phyloP scores from a whole-genome alignment of 2,329 filamentous ascomycete species.

The Trichoderma asperellum region DNA sequence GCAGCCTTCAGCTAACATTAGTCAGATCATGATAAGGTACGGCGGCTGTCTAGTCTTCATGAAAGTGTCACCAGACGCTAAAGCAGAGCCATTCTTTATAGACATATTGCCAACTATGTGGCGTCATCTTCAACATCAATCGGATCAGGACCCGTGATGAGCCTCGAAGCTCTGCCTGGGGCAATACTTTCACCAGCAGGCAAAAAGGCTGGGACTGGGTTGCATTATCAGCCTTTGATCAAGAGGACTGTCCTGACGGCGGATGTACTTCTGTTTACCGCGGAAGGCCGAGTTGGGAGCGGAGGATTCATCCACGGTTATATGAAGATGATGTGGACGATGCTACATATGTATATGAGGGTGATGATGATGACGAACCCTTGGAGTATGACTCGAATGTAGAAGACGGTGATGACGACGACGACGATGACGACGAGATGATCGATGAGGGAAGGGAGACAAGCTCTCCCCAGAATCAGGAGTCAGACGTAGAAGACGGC shows the following conservation, averaged over 20 bases:
- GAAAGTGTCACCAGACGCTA: neutral
- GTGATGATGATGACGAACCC: conserved; percentile 6
- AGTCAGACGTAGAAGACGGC: neutral
- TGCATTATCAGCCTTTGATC: neutral
- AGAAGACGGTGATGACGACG: neutral
- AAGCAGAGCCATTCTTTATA: neutral
- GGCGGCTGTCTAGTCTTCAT: neutral
- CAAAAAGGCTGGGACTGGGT: conserved; percentile 21
- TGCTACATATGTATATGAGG: conserved; percentile 21
- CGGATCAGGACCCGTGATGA: conserved; percentile 34
- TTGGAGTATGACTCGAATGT: conserved; percentile 20
- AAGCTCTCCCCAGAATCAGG: neutral
- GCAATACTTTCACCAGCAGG: neutral
- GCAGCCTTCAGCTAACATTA: neutral
- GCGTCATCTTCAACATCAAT: conserved; percentile 39
- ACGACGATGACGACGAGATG: neutral
- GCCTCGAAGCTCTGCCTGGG: conserved; percentile 32
- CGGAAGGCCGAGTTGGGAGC: conserved; percentile 1
- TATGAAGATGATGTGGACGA: conserved; percentile 10
- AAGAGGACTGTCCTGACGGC: conserved; percentile 10
- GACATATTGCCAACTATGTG: conserved; percentile 36
- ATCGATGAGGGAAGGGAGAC: neutral
- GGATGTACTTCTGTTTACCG: conserved; percentile 29
- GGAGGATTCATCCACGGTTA: conserved; percentile 1
- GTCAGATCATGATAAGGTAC: conserved; percentile 16